Evolutionary conservation across 345 rosid genomes (phyloP).

Genomic region (Eucalyptus curtisii): DNA sequence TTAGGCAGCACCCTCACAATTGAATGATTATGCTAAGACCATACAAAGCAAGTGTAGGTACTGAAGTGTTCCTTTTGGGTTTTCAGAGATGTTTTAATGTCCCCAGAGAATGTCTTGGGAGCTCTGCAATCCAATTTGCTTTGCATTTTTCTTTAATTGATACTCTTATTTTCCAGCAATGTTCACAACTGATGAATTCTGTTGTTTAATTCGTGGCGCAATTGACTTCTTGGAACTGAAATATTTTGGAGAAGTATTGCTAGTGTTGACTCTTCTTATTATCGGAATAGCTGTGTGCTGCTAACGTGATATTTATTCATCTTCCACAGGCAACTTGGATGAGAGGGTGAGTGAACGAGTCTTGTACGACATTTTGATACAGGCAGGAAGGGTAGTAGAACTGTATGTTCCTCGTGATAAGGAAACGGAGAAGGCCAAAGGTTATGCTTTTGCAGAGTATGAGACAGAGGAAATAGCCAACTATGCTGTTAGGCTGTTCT

Average conservation of each 20-base stretch:
- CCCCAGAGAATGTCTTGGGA: background rate
- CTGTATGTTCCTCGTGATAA: constrained; percentile 75
- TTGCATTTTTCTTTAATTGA: background rate
- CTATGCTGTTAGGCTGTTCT: constrained; percentile 85
- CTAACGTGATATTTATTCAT: background rate
- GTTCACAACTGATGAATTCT: background rate
- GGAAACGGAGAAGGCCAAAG: constrained; percentile 81
- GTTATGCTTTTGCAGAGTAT: constrained; percentile 82
- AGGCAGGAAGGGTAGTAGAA: constrained; percentile 80
- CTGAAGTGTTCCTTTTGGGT: background rate
- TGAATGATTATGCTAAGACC: background rate
- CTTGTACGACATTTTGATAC: constrained; percentile 73
- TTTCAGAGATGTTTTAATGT: background rate
- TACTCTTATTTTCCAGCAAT: background rate
- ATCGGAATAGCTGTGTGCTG: background rate
- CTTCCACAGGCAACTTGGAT: constrained; percentile 61
- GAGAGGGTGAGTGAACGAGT: constrained; percentile 84
- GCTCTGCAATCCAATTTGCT: background rate
- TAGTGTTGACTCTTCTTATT: background rate
- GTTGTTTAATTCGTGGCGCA: background rate
- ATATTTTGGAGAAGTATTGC: background rate
- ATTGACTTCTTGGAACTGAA: background rate
- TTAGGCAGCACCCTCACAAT: background rate
- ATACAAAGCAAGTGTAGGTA: background rate
- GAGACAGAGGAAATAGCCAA: constrained; percentile 81